Conservation (phyloP, 2,329 filamentous ascomycete genomes). For the Colletotrichum siamense region DNA sequence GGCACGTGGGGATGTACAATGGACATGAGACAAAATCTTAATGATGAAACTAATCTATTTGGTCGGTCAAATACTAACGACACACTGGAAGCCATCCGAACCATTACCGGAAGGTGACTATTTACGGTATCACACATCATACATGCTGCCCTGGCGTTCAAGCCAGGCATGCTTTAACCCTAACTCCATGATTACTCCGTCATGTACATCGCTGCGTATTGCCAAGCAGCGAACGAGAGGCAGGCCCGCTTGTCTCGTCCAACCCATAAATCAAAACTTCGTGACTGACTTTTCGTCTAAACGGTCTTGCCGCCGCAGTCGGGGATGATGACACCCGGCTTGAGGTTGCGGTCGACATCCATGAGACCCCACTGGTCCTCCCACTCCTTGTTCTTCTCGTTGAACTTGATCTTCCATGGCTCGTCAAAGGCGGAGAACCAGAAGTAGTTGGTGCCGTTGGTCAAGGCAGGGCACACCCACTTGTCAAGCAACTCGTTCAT, state of each 20-base stretch:
- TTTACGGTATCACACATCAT: constrained; percentile 20
- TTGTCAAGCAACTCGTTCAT: constrained; percentile 86
- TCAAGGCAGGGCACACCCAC: constrained; percentile 82
- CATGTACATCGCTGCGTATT: constrained; percentile 13
- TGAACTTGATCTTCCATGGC: constrained; percentile 86
- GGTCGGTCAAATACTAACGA: not conserved
- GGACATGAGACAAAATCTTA: not conserved
- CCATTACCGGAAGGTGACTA: not conserved
- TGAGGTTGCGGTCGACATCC: constrained; percentile 84
- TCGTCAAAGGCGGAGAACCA: constrained; percentile 99
- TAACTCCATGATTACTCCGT: constrained; percentile 15
- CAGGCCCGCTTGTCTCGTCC: not conserved
- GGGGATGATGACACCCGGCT: constrained; percentile 83
- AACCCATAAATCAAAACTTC: not conserved
- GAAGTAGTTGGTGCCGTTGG: constrained; percentile 90
- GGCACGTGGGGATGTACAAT: not conserved
- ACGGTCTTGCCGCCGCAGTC: constrained; percentile 81
- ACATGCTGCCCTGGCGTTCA: constrained; percentile 2
- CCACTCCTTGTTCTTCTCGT: constrained; percentile 75
- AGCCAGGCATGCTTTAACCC: not conserved
- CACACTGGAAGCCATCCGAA: not conserved
- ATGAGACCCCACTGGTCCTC: constrained; percentile 96
- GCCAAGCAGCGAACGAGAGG: not conserved
- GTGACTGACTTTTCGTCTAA: constrained; percentile 18
- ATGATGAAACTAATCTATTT: not conserved